Evolutionary conservation across 768 basidiomycete species (phyloP).

Genomic region (Paxillus involutus): DNA sequence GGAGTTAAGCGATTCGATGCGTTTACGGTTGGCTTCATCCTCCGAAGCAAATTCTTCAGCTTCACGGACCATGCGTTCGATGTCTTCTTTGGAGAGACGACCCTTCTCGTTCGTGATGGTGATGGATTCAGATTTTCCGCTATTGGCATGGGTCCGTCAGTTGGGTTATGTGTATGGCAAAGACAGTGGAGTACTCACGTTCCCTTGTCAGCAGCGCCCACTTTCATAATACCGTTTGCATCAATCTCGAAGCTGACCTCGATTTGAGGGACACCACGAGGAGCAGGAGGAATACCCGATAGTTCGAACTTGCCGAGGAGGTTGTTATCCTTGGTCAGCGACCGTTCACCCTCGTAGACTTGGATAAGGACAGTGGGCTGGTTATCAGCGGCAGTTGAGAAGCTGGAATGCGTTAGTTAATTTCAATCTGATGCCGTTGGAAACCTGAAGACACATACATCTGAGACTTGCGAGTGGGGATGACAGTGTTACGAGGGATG

Average conservation of each 20-base stretch:
- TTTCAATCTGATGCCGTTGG: not conserved
- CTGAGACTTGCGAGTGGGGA: slow-evolving; percentile 96
- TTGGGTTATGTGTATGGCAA: not conserved
- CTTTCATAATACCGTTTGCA: slow-evolving; percentile 94
- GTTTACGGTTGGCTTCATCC: slow-evolving; percentile 77
- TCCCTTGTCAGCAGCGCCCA: slow-evolving; percentile 90
- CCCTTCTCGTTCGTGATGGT: slow-evolving; percentile 97
- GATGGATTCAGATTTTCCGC: slow-evolving; percentile 85
- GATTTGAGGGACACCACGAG: slow-evolving; percentile 95
- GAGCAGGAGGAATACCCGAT: slow-evolving; percentile 88
- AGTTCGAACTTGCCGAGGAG: slow-evolving; percentile 97
- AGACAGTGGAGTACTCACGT: slow-evolving; percentile 51
- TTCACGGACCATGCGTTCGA: slow-evolving; percentile 94
- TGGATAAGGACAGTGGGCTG: slow-evolving; percentile 96
- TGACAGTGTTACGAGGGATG: slow-evolving; percentile 96
- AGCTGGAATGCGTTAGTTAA: slow-evolving; percentile 33
- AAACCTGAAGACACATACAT: slow-evolving; percentile 46
- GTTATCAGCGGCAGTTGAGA: slow-evolving; percentile 86
- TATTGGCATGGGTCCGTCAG: slow-evolving; percentile 21
- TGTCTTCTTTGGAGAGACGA: slow-evolving; percentile 84
- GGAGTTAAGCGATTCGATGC: slow-evolving; percentile 81
- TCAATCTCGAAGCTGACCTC: slow-evolving; percentile 97
- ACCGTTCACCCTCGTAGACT: slow-evolving; percentile 96
- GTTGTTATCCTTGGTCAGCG: slow-evolving; percentile 98
- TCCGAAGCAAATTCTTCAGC: slow-evolving; percentile 88